Conservation (phyloP, 768 basidiomycete species). For the Hemileccinum rubropunctum region DNA sequence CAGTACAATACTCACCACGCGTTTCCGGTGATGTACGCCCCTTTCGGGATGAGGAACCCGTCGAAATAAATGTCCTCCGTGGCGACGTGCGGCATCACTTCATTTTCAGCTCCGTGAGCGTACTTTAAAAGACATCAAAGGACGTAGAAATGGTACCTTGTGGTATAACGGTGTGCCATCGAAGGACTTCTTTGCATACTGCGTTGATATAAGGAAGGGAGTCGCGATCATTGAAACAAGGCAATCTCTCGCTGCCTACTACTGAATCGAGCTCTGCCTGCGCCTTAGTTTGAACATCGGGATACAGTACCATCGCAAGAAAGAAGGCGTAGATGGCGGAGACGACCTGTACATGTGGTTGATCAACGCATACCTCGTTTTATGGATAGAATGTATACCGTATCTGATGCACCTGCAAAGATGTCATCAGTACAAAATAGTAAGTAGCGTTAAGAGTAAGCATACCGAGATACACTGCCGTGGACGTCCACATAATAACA, state of each 20-base stretch:
- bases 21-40: conserved; percentile 22
- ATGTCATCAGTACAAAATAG: neutral
- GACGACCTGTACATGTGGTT: conserved; percentile 4
- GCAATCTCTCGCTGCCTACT: conserved; percentile 20
- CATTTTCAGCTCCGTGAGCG: neutral
- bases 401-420: conserved; percentile 43
- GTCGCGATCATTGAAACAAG: conserved; percentile 18
- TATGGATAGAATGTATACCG: conserved; percentile 33
- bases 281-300: conserved; percentile 24
- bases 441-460: too few species aligned
- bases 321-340: conserved; percentile 21
- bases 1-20: conserved; percentile 17
- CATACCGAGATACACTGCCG: conserved; percentile 10
- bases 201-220: conserved; percentile 27
- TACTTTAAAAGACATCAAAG: neutral
- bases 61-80: conserved; percentile 19
- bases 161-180: conserved; percentile 21
- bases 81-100: conserved; percentile 16
- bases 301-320: conserved; percentile 23
- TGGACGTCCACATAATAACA: conserved; percentile 18
- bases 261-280: conserved; percentile 25
- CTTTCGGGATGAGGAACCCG: conserved; percentile 23
- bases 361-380: conserved; percentile 27
- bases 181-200: conserved; percentile 22
- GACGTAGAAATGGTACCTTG: conserved; percentile 27